A percentile compares a stretch with the other conserved stretches of the same genome.
These are phyloP conservation scores for Eimeria necatrix DNA, from an alignment of 169 alveolate species.

Conservation along the genomic window DNA sequence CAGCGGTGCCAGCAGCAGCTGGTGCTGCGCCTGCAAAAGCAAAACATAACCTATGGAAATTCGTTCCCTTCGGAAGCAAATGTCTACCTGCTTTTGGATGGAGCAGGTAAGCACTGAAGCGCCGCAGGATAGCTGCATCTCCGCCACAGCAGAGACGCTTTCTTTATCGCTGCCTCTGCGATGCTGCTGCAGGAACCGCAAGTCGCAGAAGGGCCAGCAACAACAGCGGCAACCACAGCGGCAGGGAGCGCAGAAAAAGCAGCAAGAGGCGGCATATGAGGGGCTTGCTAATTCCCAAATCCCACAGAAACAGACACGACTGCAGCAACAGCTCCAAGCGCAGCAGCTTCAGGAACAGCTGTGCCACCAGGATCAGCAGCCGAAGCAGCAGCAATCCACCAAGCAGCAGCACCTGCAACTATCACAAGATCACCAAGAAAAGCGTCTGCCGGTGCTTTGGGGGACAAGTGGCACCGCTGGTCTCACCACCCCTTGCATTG, in stretches of 20 bases:
- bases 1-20: conserved; percentile 6
- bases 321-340: background rate
- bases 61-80: background rate
- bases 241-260: background rate
- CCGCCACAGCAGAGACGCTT: background rate
- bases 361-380: background rate
- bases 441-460: background rate
- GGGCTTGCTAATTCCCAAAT: background rate
- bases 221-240: background rate
- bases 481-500: background rate
- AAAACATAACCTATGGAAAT: background rate
- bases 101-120: conserved; percentile 15
- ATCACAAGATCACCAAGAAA: background rate
- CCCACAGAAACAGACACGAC: background rate
- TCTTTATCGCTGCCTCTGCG: background rate
- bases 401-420: background rate
- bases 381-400: background rate
- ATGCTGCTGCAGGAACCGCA: conserved; percentile 43
- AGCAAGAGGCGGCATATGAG: background rate
- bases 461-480: background rate
- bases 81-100: conserved; percentile 19
- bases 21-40: background rate
- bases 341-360: conserved; percentile 11
- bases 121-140: background rate
- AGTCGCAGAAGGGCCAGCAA: background rate